Base-by-base conservation (phyloP, 2,329 filamentous ascomycete species). In the Alternaria postmessia region DNA sequence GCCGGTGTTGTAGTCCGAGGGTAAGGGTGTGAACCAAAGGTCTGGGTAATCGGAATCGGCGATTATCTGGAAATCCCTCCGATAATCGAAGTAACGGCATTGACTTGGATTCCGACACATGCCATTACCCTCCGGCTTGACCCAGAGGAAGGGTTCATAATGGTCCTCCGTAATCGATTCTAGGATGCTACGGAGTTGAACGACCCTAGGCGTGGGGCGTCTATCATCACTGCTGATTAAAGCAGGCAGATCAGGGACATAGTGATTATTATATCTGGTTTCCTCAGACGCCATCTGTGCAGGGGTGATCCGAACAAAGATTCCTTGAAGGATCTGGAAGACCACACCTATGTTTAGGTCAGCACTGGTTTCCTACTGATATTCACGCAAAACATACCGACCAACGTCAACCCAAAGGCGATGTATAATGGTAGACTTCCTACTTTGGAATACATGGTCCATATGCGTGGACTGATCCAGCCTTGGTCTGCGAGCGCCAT, bases 401-500 rank as follows among this genome's bases (percentile, higher is more conserved):
- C 38, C 1, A 53, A 42, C 11, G 51, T 42, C 38, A 53, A 43
- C 26, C 24, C 38, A 14, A 53, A 24, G 51, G 51, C 51, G 12
- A 43, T 18, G 26, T 32, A 53, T 24, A 53, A 43, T 28, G 51
- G 38, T 5, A 53, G 18, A n/a, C 51, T 53, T 41, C 38, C 51
- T 20, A 53, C 51, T 42, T 30, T 53, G 14, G 51, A 38, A 32
- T 4, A 30, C 51, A 41, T 53, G 20, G 26, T n/a, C 51, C 38
- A 53, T 22, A 34, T 53, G 18, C 38, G 14, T 16, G 46, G 46
- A 22, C 46, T 48, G 18, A 36, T 48, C 46, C 46, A 48, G 46
- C 51, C 51, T 53, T 53, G 51, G 9, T 53, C 51, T 5, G 51
- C 34, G 16, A 53, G 51, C 26, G 38, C 51, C 51, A 49, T 43